Base-by-base conservation (phyloP, 2,329 filamentous ascomycete genomes). In the Plenodomus biglobosus region DNA sequence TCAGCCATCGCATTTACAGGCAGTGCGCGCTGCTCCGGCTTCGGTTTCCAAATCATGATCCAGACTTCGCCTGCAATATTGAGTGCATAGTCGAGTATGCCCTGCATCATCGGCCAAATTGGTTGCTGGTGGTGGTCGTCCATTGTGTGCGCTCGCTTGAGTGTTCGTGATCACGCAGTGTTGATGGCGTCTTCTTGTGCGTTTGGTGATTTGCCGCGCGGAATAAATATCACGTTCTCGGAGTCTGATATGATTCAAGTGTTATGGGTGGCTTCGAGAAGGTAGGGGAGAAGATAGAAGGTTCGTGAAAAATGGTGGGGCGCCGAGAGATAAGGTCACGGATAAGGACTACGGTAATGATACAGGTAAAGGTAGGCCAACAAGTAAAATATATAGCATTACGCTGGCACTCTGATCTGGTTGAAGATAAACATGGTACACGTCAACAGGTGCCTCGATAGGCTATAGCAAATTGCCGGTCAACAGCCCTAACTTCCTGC, bases 81-180 rank as follows among this genome's bases (percentile, higher is more conserved):
- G 40, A 55, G 47, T 3, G 42, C 49, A 24, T 57, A 55, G 15
- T 58, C 53, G 10, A 49, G 49, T 11, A 54, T 46, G 35, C 56
- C 56, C 22, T 59, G 52, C 8, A 59, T 19, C 42, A 59, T 47
- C 1, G 56, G 56, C 56, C 54, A 58, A 6, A 55, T 50, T 1
- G 54, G 56, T 38, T 59, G 56, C 34, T 57, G 42, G 30, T 55
- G 18, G 11, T 59, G 50, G 16, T 59, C 54, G 34, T 59, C 56
- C 56, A 58, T 59, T 2, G 16, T 20, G n/a, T 11, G 20, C 10
- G 17, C 16, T 24, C 21, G 27, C 22, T 17, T 11, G 30, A 15
- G 27, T 32, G 39, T 3, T 17, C 11, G 3, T 32, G 8, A 3
- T 11, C 27, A 3, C 8, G 27, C 3, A 8, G 8, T 32, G 27